Percentiles rank a stretch among this genome's conserved stretches.
These are phyloP conservation scores for Globisporangium megalacanthum DNA, from an alignment of 352 stramenopile genomes.

Conservation along the genomic window DNA sequence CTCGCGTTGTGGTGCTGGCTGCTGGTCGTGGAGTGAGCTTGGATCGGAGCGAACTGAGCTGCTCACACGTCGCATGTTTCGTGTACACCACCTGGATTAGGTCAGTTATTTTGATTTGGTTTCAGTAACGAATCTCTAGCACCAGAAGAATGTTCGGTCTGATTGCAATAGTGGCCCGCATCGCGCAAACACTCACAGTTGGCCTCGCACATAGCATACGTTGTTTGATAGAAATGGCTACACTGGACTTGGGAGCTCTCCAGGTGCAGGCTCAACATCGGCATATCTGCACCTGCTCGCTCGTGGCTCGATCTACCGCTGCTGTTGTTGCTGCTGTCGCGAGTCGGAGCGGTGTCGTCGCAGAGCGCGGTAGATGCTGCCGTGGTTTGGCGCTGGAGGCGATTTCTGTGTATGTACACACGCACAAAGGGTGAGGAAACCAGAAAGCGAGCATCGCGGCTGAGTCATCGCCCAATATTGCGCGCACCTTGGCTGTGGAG, in stretches of 20 bases:
- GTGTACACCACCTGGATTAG: neutral
- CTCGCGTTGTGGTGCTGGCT: neutral
- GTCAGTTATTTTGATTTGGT: neutral
- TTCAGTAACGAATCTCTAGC: neutral
- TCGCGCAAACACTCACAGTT: too few species aligned
- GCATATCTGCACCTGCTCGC: too few species aligned
- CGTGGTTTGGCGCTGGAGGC: slow-evolving; percentile 42
- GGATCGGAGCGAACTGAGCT: neutral
- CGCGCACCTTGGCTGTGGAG: neutral
- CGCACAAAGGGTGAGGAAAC: neutral
- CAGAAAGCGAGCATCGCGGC: too few species aligned
- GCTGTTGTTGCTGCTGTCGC: neutral
- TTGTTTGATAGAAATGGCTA: too few species aligned
- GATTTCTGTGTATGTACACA: slow-evolving; percentile 1
- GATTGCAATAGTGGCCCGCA: too few species aligned
- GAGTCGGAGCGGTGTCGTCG: slow-evolving; percentile 8
- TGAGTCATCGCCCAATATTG: too few species aligned
- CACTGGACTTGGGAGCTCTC: too few species aligned
- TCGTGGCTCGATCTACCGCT: neutral
- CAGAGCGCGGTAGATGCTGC: slow-evolving; percentile 70
- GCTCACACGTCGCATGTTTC: neutral
- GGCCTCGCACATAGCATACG: too few species aligned
- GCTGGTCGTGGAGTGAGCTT: neutral
- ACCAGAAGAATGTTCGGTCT: neutral
- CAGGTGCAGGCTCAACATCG: too few species aligned